Evolutionary conservation across 129 eudicot genomes (phyloP).

Genomic region (Tagetes erecta): DNA sequence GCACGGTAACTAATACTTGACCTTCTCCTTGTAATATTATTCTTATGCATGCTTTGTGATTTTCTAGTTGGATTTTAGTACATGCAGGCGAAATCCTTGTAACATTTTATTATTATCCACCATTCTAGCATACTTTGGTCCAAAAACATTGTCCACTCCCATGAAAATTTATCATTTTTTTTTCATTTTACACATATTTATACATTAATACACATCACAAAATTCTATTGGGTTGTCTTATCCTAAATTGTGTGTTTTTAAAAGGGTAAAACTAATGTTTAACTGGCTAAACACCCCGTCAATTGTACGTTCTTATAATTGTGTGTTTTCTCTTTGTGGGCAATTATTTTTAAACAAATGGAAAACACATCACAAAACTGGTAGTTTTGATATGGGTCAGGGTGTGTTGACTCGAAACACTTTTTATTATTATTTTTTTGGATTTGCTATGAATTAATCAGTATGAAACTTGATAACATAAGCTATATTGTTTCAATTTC

Average conservation of each 20-base stretch:
- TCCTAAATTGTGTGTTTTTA: neutral
- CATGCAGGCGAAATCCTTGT: neutral
- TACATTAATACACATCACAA: neutral
- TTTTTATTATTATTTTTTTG: neutral
- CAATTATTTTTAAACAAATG: neutral
- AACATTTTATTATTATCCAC: neutral
- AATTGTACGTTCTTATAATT: neutral
- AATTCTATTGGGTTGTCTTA: neutral
- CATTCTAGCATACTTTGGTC: neutral
- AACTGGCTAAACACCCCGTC: neutral
- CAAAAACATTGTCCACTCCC: neutral
- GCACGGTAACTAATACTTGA: constrained; percentile 54
- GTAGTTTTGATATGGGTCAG: neutral
- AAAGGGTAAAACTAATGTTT: neutral
- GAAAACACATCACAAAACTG: neutral
- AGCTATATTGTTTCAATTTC: neutral
- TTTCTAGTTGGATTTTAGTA: neutral
- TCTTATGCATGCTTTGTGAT: neutral
- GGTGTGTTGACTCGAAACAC: neutral
- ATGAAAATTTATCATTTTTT: neutral
- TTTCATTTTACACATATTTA: neutral
- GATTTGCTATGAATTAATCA: too few relatives aligned
- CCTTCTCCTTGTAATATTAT: neutral
- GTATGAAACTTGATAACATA: neutral
- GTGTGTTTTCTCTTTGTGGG: neutral